phyloP scores from a whole-genome alignment of 192 early-diverging fungal species.

The Gryganskiella cystojenkinii region DNA sequence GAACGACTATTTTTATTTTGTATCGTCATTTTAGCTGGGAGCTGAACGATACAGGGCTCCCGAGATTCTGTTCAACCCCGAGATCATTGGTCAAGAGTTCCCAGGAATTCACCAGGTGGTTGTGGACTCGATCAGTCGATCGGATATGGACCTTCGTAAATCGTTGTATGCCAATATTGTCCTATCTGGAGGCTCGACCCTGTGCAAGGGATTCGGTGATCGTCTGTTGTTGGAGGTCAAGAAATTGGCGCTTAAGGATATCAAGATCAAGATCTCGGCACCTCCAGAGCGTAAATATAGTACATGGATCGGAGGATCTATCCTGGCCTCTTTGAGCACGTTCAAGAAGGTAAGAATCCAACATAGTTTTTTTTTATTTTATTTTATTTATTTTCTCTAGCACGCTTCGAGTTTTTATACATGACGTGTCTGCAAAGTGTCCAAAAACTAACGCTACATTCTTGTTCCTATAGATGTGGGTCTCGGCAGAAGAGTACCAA shows the following conservation, averaged over 20 bases:
- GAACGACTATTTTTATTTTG: background rate
- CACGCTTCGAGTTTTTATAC: background rate
- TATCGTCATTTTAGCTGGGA: slow-evolving; percentile 68
- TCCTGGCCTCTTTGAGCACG: slow-evolving; percentile 94
- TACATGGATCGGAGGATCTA: slow-evolving; percentile 98
- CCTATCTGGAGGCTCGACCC: slow-evolving; percentile 96
- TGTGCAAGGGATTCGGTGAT: slow-evolving; percentile 93
- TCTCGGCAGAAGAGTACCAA: slow-evolving; percentile 96
- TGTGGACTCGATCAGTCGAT: slow-evolving; percentile 91
- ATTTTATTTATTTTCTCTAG: background rate
- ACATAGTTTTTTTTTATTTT: background rate
- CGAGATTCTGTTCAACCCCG: slow-evolving; percentile 96
- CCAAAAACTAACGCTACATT: background rate
- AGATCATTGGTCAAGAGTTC: slow-evolving; percentile 92
- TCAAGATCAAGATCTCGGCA: slow-evolving; percentile 97
- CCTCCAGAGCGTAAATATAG: slow-evolving; percentile 98
- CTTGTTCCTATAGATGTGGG: slow-evolving; percentile 83
- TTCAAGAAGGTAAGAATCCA: slow-evolving; percentile 82
- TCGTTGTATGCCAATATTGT: slow-evolving; percentile 90
- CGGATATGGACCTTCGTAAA: slow-evolving; percentile 95
- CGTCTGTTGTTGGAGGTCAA: slow-evolving; percentile 91
- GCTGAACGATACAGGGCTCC: slow-evolving; percentile 94
- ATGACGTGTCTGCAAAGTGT: background rate
- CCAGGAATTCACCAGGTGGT: slow-evolving; percentile 95
- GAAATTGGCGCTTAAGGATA: slow-evolving; percentile 89